Conservation (phyloP, 495 filamentous ascomycete species). For the Xylaria castorea region DNA sequence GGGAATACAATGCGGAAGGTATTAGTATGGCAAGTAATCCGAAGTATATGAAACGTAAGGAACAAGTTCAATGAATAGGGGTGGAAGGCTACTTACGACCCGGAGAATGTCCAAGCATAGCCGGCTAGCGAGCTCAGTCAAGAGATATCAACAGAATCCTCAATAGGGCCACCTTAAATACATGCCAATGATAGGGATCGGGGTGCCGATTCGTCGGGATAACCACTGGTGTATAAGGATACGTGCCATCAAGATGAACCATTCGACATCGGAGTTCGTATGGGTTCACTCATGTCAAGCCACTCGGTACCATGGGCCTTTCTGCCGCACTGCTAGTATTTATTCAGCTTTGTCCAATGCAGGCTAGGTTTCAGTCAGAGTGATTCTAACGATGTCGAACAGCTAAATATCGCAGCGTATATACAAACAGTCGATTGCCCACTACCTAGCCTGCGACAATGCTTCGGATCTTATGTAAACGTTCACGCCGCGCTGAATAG, state of each 20-base stretch:
- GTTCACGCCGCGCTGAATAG: not conserved
- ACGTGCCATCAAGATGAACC: not conserved
- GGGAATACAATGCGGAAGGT: not conserved
- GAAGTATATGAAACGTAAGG: not conserved
- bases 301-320: not conserved
- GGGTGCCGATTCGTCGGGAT: not conserved
- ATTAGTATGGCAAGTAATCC: not conserved
- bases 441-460: not conserved
- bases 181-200: no score
- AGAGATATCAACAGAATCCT: not conserved
- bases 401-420: not conserved
- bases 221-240: not conserved
- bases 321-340: not conserved
- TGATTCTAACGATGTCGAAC: not conserved
- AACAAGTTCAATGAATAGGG: not conserved
- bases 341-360: not conserved
- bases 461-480: not conserved
- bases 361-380: not conserved
- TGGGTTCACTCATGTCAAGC: not conserved
- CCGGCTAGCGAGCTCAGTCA: not conserved
- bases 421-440: not conserved
- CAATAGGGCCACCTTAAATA: not conserved
- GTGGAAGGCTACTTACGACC: not conserved
- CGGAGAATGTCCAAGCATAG: not conserved
- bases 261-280: not conserved